A percentile compares a stretch with the other conserved stretches of the same genome.
These are phyloP conservation scores for Berberis thunbergii DNA, from an alignment of 164 flowering plant species.

Conservation along the genomic window DNA sequence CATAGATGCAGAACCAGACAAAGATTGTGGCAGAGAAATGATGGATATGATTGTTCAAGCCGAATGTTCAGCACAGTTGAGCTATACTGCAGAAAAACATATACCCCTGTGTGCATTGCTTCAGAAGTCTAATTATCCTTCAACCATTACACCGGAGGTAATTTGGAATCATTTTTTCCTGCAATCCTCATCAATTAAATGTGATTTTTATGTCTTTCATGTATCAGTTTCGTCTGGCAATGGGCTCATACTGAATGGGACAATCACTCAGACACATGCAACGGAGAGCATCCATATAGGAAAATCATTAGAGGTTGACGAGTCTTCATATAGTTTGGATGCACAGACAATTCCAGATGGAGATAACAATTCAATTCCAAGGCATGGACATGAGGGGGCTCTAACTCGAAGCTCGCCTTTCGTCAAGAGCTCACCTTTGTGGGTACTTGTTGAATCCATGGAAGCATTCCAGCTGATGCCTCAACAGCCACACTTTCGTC, in stretches of 20 bases:
- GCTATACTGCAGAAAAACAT: too few relatives aligned
- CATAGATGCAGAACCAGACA: too few relatives aligned
- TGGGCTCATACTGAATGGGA: not conserved
- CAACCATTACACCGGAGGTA: not conserved
- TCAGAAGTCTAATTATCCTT: not conserved
- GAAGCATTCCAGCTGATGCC: not conserved
- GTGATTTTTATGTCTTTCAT: not conserved
- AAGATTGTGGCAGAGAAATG: too few relatives aligned
- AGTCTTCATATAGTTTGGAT: not conserved
- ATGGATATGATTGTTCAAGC: too few relatives aligned
- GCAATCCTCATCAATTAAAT: not conserved
- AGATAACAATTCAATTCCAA: not conserved
- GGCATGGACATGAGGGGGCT: not conserved
- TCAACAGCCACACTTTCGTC: conserved; percentile 1
- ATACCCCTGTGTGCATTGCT: not conserved
- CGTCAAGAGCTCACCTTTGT: not conserved
- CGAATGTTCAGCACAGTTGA: too few relatives aligned
- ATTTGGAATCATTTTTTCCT: not conserved
- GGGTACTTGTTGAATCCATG: not conserved
- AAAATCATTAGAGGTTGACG: not conserved
- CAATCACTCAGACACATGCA: not conserved
- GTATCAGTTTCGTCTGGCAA: not conserved
- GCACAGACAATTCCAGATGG: not conserved
- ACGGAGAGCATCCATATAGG: not conserved
- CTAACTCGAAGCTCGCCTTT: not conserved